Conservation (phyloP, 1,139 yeast species). For the Suhomyces bolitotheri region DNA sequence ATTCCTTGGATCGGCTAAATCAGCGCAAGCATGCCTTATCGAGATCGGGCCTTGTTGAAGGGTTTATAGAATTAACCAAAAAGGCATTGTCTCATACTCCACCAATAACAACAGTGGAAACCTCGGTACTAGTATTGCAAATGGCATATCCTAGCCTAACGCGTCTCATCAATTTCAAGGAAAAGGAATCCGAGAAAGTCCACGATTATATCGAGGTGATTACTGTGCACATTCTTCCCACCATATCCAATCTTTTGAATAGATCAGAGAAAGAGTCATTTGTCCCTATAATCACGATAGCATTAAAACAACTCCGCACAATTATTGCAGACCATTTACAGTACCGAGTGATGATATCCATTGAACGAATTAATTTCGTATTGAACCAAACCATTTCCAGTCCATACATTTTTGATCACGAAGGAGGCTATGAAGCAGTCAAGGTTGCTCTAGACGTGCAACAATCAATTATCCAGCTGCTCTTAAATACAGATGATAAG, state of each 20-base stretch:
- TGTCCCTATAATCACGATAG: constrained; percentile 13
- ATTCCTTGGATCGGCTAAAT: constrained; percentile 11
- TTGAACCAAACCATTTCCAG: constrained; percentile 34
- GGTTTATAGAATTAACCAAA: constrained; percentile 43
- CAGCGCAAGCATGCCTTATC: constrained; percentile 16
- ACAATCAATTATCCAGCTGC: constrained; percentile 11
- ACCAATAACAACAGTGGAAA: constrained; percentile 36
- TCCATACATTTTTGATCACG: constrained; percentile 26
- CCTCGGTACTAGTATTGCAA: constrained; percentile 24
- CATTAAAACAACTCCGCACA: constrained; percentile 18
- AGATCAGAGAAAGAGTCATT: constrained; percentile 13
- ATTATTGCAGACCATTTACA: constrained; percentile 18
- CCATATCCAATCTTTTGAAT: constrained; percentile 22
- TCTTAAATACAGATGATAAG: constrained; percentile 15
- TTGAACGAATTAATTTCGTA: constrained; percentile 31
- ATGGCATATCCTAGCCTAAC: constrained; percentile 27
- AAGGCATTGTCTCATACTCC: constrained; percentile 49
- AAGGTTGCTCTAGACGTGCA: constrained; percentile 16
- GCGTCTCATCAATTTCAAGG: constrained; percentile 15
- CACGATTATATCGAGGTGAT: constrained; percentile 22
- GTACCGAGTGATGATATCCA: constrained; percentile 25
- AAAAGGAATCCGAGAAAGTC: background rate
- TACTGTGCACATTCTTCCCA: constrained; percentile 23
- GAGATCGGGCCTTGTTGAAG: constrained; percentile 42
- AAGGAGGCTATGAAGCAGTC: constrained; percentile 17